Base-by-base conservation (phyloP, 176 grass and related monocot species). In the Otatea glauca region DNA sequence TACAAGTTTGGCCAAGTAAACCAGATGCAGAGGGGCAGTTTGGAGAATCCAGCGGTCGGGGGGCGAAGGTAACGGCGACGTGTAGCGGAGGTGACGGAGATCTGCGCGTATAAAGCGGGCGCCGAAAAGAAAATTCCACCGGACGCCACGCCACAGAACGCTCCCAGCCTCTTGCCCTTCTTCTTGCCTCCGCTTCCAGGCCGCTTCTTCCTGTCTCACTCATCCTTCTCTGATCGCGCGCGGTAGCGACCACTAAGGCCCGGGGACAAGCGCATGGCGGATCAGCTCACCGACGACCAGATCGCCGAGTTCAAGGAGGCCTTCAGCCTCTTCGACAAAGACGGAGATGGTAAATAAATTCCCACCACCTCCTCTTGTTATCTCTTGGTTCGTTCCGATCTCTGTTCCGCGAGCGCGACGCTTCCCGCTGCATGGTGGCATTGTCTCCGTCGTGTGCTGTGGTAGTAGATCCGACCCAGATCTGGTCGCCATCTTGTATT, bases 261-360 rank as follows among this genome's bases (percentile, higher is more conserved):
- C 2, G 20, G 8, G 55, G 20, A 58, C 55, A n/a, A 58, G 8
- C 55, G 35, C 79, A 95, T 94, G 93, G 93, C 90, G 78, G 93
- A 95, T 69, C 93, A 95, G 75, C 90, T 95, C 87, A 95, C 93
- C 63, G 93, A 95, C 68, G 93, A 95, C 90, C 93, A 95, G 90
- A 95, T 95, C 85, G 87, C 93, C 72, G 93, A 95, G 93, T 95
- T 95, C 90, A 95, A 95, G 90, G 93, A 95, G 75, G 93, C 93
- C 23, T 95, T 95, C 85, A 95, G 93, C 88, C 86, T 95, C 39
- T 95, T 95, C 93, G 93, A 95, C 85, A 95, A 95, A 88, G 93
- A 95, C 81, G 93, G 93, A 65, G 93, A 95, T 14, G 93, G 93
- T 95, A 72, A 83, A 61, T 58, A 23, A 58, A n/a, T 9, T 18